Evolutionary conservation across 78 protist species (phyloP), one percentile per base, ranked within the genome.

Genomic region (Mastigamoeba balamuthi): DNA sequence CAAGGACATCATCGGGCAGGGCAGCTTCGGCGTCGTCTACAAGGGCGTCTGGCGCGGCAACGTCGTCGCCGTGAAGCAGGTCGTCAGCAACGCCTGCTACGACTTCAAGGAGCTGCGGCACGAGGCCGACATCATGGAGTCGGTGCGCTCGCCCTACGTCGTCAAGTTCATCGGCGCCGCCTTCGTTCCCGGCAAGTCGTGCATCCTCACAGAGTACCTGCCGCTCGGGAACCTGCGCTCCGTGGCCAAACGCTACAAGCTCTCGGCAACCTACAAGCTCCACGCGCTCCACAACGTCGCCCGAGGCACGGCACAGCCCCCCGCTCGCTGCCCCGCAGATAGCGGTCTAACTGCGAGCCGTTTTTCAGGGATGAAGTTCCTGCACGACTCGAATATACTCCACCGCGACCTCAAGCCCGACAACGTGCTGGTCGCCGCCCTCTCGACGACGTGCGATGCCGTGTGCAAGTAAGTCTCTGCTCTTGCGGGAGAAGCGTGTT

Each of bases 371-470:
- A 58, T 58, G 66, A 28, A 23, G 4, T 72, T 48, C 30, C 40
- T 72, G 27, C 77, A 72, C 67, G 2, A 8, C n/a, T 0, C 3
- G 53, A 0, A 35, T 29, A 72, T 72, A 6, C 30, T 37, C 6
- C 77, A 72, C 35, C 33, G 77, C 29, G 77, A 72, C 41, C 77
- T 72, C 37, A 72, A 72, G 43, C 77, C 68, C 8, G 77, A 72
- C 43, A 72, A 72, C 43, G 25, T 72, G 27, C 44, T 72, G 68
- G 66, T 58, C 9, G 27, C 6, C 6, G 7, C 27, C 27, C n/a
- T n/a, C n/a, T n/a, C 6, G 7, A 7, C 27, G 7, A 9, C 52
- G 52, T 9, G 52, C 6, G 52, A 42, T 7, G 7, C 52, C 7
- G 52, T 9, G 7, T 6, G 7, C 27, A 42, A 17, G 8, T 10